These are phyloP conservation scores for Lagenaria siceraria DNA, from an alignment of 306 rosid species.

Conservation along the genomic window DNA sequence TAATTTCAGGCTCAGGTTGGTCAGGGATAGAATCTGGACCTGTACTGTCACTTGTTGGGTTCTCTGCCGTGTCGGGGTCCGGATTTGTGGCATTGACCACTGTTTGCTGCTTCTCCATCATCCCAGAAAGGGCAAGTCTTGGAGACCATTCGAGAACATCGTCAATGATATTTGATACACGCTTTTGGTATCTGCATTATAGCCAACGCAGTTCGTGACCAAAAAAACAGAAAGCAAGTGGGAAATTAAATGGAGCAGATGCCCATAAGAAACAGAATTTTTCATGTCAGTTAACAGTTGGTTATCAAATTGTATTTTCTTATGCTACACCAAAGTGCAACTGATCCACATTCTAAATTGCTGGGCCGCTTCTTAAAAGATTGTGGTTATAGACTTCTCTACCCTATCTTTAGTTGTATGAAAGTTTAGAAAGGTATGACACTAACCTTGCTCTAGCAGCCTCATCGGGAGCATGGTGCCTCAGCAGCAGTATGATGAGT, in stretches of 20 bases:
- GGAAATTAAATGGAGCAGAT: background rate
- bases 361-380: background rate
- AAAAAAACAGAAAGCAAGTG: background rate
- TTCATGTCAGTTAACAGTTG: background rate
- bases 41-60: conserved; percentile 9
- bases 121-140: conserved; percentile 84
- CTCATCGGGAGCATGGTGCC: conserved; percentile 99
- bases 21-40: conserved; percentile 28
- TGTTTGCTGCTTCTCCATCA: conserved; percentile 82
- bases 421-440: background rate
- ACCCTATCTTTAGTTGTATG: background rate
- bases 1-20: conserved; percentile 29
- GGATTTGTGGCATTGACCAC: conserved; percentile 51
- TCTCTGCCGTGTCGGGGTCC: conserved; percentile 18
- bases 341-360: background rate
- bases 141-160: conserved; percentile 99
- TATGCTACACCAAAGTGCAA: background rate
- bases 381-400: background rate
- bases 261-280: background rate
- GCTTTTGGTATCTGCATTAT: conserved; percentile 76
- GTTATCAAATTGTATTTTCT: background rate
- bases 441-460: conserved; percentile 97
- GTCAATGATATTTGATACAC: conserved; percentile 87
- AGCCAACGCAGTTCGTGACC: background rate
- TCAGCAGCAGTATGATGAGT: conserved; percentile 61